A percentile compares a stretch with the other conserved stretches of the same genome.
Conservation (phyloP, 257 asterid genomes). For the Petunia axillaris region DNA sequence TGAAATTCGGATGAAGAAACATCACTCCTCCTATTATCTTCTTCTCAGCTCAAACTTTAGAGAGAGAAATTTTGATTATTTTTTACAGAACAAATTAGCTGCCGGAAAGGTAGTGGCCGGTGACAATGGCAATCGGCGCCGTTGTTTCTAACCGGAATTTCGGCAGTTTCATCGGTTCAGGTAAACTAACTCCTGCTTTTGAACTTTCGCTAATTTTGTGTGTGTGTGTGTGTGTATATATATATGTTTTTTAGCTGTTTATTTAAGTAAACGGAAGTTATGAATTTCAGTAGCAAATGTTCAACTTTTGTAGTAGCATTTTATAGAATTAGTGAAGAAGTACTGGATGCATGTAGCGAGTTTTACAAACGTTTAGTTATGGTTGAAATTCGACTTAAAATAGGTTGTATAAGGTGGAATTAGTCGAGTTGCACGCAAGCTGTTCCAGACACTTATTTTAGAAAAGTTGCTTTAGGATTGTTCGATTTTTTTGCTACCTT, state of each 20-base stretch:
- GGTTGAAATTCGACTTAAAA: not conserved
- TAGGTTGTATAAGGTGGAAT: not conserved
- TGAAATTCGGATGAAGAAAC: slow-evolving; percentile 21
- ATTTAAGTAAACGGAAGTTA: not conserved
- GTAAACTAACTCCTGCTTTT: slow-evolving; percentile 37
- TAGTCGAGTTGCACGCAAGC: not conserved
- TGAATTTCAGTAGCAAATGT: not conserved
- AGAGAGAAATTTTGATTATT: slow-evolving; percentile 29
- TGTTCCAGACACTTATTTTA: too few relatives aligned
- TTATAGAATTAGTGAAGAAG: not conserved
- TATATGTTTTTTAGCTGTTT: not conserved
- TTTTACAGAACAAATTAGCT: not conserved
- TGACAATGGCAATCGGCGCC: slow-evolving; percentile 79
- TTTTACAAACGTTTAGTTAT: not conserved
- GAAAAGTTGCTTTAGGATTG: not conserved
- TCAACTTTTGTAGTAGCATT: not conserved
- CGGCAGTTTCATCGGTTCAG: slow-evolving; percentile 65
- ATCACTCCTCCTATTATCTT: slow-evolving; percentile 35
- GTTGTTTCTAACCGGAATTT: slow-evolving; percentile 74
- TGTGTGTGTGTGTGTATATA: not conserved
- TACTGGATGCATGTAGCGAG: not conserved
- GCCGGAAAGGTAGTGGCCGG: slow-evolving; percentile 32
- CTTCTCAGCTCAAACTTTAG: slow-evolving; percentile 34
- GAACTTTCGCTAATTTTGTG: not conserved
- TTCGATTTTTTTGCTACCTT: not conserved